Conservation (phyloP, 495 filamentous ascomycete genomes). For the Tuber magnatum region DNA sequence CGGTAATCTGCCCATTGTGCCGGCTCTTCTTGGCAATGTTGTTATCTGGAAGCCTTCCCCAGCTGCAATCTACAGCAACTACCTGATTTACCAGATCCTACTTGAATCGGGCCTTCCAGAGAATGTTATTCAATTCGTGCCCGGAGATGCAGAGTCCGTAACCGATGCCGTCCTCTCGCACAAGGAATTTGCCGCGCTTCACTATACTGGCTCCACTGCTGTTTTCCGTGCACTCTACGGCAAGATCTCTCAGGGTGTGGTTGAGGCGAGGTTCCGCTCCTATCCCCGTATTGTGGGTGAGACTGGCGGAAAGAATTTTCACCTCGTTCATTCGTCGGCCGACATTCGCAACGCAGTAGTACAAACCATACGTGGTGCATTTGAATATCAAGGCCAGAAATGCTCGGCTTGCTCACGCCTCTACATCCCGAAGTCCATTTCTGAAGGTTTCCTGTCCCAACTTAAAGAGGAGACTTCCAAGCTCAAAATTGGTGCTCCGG, state of each 20-base stretch:
- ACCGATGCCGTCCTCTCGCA: constrained; percentile 62
- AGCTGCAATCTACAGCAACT: constrained; percentile 65
- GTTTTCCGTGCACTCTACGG: constrained; percentile 73
- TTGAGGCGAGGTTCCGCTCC: constrained; percentile 59
- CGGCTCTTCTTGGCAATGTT: constrained; percentile 76
- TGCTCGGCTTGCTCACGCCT: constrained; percentile 73
- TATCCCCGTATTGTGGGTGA: constrained; percentile 80
- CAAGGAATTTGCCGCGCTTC: constrained; percentile 64
- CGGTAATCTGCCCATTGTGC: constrained; percentile 65
- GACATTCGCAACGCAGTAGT: constrained; percentile 68
- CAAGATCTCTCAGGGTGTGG: constrained; percentile 61
- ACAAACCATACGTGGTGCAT: constrained; percentile 77
- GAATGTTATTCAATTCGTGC: constrained; percentile 76
- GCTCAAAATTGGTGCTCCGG: constrained; percentile 62
- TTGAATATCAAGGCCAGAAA: constrained; percentile 88
- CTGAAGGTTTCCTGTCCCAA: constrained; percentile 56
- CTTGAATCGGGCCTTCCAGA: constrained; percentile 75
- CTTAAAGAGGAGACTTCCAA: constrained; percentile 59
- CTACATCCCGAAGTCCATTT: constrained; percentile 66
- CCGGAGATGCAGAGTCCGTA: constrained; percentile 67
- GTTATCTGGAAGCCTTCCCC: constrained; percentile 87
- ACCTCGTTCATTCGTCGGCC: constrained; percentile 67
- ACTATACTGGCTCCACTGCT: constrained; percentile 73
- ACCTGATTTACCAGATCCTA: constrained; percentile 72
- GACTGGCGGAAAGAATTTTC: constrained; percentile 90